Evolutionary conservation across 1,284 basidiomycete species (phyloP).

Genomic region (Pseudozyma sp.): DNA sequence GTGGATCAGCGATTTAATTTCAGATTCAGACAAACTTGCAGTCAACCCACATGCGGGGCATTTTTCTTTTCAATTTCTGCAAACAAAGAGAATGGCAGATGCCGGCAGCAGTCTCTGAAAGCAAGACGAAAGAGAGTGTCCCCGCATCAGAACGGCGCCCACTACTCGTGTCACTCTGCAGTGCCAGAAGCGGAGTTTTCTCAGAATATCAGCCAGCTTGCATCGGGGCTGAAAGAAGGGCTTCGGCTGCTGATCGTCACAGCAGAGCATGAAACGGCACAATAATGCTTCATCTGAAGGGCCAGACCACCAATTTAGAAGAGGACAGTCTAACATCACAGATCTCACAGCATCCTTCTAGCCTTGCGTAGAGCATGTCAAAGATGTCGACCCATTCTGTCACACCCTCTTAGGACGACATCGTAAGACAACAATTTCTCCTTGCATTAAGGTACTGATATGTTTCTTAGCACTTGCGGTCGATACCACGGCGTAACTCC

Average conservation of each 20-base stretch:
- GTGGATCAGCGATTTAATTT: conserved; percentile 1
- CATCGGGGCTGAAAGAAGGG: not conserved
- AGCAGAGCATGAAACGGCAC: too few species aligned
- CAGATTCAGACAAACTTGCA: not conserved
- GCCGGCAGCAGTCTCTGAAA: too few species aligned
- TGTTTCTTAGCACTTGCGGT: conserved; percentile 39
- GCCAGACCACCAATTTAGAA: too few species aligned
- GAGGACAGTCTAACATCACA: too few species aligned
- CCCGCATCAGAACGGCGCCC: not conserved
- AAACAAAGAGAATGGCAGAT: not conserved
- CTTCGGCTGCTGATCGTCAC: too few species aligned
- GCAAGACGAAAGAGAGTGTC: not conserved
- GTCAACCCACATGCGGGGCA: conserved; percentile 6
- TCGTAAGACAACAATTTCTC: too few species aligned
- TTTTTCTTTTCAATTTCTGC: not conserved
- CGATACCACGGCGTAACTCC: conserved; percentile 49
- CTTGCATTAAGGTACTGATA: too few species aligned
- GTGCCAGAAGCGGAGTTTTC: not conserved
- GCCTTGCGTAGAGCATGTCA: too few species aligned
- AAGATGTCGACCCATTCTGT: too few species aligned
- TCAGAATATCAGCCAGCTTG: not conserved
- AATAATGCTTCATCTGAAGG: too few species aligned
- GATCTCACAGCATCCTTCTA: too few species aligned
- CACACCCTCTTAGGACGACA: too few species aligned
- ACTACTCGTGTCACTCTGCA: not conserved